Conservation (phyloP, 345 rosid genomes). For the Gossypioides kirkii region DNA sequence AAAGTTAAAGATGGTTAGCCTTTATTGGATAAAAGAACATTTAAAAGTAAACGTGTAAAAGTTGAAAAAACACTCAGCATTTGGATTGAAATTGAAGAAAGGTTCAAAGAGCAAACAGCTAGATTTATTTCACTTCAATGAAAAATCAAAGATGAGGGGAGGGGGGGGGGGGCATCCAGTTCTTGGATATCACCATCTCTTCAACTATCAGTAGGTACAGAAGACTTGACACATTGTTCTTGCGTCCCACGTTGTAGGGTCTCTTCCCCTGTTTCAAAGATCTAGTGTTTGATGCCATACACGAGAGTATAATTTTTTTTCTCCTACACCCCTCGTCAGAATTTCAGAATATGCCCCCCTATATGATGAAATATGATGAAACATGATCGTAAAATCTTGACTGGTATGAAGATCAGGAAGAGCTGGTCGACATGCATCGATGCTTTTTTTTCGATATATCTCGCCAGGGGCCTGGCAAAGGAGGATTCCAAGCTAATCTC, state of each 20-base stretch:
- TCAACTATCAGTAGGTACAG: neutral
- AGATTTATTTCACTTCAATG: neutral
- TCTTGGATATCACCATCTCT: neutral
- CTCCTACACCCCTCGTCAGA: slow-evolving; percentile 6
- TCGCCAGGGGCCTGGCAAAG: slow-evolving; percentile 12
- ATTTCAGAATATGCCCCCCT: slow-evolving; percentile 19
- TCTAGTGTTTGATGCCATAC: slow-evolving; percentile 32
- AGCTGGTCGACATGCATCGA: slow-evolving; percentile 22
- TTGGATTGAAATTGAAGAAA: neutral
- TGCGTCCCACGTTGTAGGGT: slow-evolving; percentile 12
- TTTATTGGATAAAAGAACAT: neutral
- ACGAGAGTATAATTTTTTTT: slow-evolving; percentile 2
- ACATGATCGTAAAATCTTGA: neutral
- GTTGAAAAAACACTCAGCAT: neutral
- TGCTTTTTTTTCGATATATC: slow-evolving; percentile 16
- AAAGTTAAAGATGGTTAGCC: neutral
- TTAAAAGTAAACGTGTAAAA: neutral
- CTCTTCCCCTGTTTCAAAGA: slow-evolving; percentile 17
- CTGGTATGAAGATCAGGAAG: neutral
- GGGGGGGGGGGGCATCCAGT: neutral
- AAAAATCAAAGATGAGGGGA: neutral
- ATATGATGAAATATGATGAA: neutral
- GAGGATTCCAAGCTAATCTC: slow-evolving; percentile 19
- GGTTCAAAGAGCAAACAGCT: neutral
- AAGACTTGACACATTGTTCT: slow-evolving; percentile 29